These are phyloP conservation scores for Ceratocystis cacaofunesta DNA, from an alignment of 2,329 filamentous ascomycete genomes.

Conservation along the genomic window DNA sequence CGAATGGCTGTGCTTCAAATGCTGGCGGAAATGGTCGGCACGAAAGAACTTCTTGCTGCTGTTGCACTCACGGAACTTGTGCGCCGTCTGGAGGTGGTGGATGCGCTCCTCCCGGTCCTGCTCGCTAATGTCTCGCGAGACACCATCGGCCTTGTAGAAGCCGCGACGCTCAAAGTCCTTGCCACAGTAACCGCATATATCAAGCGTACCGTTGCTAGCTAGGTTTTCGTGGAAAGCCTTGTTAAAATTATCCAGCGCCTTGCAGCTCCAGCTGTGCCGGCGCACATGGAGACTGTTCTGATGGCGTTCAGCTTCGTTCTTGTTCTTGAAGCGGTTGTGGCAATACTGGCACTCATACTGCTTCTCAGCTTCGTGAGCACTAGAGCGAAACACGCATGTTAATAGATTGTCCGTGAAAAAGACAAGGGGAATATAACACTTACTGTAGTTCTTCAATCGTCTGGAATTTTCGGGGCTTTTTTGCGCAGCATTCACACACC, in stretches of 20 bases:
- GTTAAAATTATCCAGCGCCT: conserved; percentile 61
- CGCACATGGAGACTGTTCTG: conserved; percentile 89
- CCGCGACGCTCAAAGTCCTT: conserved; percentile 56
- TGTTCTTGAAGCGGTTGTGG: conserved; percentile 94
- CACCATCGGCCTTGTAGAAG: conserved; percentile 23
- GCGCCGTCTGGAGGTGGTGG: conserved; percentile 73
- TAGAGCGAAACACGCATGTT: conserved; percentile 26
- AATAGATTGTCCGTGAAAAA: conserved; percentile 15
- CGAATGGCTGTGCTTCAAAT: conserved; percentile 93
- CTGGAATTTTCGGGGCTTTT: conserved; percentile 93
- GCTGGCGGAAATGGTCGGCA: conserved; percentile 94
- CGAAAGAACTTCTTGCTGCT: conserved; percentile 96
- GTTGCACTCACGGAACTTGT: conserved; percentile 98
- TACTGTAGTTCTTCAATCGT: conserved; percentile 72
- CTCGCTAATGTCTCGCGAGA: conserved; percentile 44
- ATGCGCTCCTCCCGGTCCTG: conserved; percentile 79
- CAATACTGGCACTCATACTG: conserved; percentile 91
- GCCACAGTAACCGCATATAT: conserved; percentile 90
- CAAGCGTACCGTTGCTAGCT: conserved; percentile 48
- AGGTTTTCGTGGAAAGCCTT: conserved; percentile 78
- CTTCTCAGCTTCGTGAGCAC: conserved; percentile 82
- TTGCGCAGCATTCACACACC: conserved; percentile 89
- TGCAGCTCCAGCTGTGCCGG: conserved; percentile 93
- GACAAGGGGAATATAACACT: conserved; percentile 24
- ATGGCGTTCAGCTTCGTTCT: conserved; percentile 92